Evolutionary conservation across 2,329 filamentous ascomycete genomes (phyloP).

Genomic region (Colletotrichum echinochloae): DNA sequence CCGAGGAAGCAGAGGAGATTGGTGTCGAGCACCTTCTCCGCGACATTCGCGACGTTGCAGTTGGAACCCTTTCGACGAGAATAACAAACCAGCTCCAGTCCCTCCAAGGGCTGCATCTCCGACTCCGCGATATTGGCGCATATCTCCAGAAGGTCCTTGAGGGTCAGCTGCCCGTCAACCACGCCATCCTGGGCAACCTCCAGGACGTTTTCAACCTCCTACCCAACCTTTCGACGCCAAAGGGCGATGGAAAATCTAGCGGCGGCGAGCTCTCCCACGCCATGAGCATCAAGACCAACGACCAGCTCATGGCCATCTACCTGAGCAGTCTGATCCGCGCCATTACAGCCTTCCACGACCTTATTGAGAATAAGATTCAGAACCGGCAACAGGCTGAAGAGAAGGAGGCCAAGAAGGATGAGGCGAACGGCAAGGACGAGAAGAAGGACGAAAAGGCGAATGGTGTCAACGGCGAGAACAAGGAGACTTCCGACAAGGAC

Average conservation of each 20-base stretch:
- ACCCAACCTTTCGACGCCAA: constrained; percentile 91
- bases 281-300: constrained; percentile 99
- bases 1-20: constrained; percentile 98
- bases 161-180: constrained; percentile 92
- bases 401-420: constrained; percentile 87
- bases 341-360: constrained; percentile 98
- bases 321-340: constrained; percentile 95
- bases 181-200: constrained; percentile 96
- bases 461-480: constrained; percentile 57
- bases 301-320: constrained; percentile 99
- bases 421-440: constrained; percentile 69
- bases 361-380: constrained; percentile 99
- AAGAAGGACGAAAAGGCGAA: constrained; percentile 64
- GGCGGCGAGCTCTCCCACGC: constrained; percentile 92
- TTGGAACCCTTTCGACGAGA: constrained; percentile 94
- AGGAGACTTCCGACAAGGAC: constrained; percentile 61
- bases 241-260: constrained; percentile 69
- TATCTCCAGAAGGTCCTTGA: constrained; percentile 98
- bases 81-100: constrained; percentile 98
- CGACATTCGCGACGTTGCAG: constrained; percentile 97
- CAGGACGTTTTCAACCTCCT: constrained; percentile 99
- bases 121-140: constrained; percentile 92
- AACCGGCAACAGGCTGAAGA: constrained; percentile 98
- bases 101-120: constrained; percentile 92
- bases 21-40: constrained; percentile 97